Evolutionary conservation across 1,284 basidiomycete genomes (phyloP), one percentile per base, ranked within the genome.

Genomic region (Peniophora sp.): DNA sequence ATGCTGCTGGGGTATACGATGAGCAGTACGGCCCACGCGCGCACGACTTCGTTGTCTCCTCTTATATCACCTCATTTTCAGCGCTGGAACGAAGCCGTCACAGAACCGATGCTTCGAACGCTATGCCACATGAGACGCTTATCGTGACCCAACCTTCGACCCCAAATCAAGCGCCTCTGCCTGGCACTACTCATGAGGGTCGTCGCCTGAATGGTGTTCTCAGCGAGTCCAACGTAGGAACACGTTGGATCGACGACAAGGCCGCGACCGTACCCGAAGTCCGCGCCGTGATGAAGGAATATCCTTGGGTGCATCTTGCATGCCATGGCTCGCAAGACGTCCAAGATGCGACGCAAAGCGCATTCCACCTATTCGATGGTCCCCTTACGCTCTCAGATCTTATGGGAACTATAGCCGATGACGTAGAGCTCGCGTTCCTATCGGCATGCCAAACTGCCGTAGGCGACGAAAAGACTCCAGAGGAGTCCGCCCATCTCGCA

Each of bases 381-480:
- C 34, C 14, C 18, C 22, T 47, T 5, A 22, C 45, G 36, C 36
- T 47, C 11, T n/a, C 24, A 9, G n/a, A n/a, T 10, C 17, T 51
- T 18, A 47, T 51, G 22, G 17, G 20, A 12, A 9, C 15, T 23
- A 27, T 46, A 0, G n/a, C 12, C 14, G 17, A 35, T 3, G 15
- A 41, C 1, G 44, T 44, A 1, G 42, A 39, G 23, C 59, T 32
- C 24, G 60, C 58, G 17, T 58, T 61, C 47, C 57, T 63, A 23
- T 59, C 57, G 15, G 60, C 62, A n/a, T 64, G 60, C 47, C 55
- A 62, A 42, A 62, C 61, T n/a, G 58, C 58, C 20, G 54, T 54
- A 15, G 57, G 56, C 15, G 57, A 60, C 34, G 49, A 52, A 17
- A 49, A 51, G 11, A 53, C 55, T 2, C 49, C 59, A 3, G 60